phyloP scores from a whole-genome alignment of 257 asterid genomes.

The Fraxinus americana region DNA sequence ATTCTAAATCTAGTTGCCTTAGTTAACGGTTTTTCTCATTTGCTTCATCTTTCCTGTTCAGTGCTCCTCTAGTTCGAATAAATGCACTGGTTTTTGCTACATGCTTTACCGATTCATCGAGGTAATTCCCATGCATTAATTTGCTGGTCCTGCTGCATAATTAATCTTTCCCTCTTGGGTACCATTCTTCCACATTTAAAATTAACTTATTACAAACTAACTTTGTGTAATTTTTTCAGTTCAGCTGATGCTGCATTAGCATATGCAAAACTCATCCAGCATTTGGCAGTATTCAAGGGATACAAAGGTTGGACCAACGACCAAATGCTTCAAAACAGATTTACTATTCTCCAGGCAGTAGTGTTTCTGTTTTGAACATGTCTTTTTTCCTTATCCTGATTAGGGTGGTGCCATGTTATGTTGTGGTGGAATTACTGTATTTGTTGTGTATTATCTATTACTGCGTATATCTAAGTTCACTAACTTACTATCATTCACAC shows the following conservation, averaged over 20 bases:
- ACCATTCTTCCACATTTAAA: slow-evolving; percentile 13
- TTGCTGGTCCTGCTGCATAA: slow-evolving; percentile 20
- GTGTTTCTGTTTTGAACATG: slow-evolving; percentile 4
- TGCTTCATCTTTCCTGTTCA: slow-evolving; percentile 45
- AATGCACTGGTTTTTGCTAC: slow-evolving; percentile 82
- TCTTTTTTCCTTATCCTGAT: slow-evolving; percentile 10
- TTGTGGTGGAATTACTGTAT: slow-evolving; percentile 13
- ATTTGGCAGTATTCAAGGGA: slow-evolving; percentile 82
- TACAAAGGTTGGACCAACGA: slow-evolving; percentile 63
- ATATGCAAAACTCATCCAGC: slow-evolving; percentile 88
- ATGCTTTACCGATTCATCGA: slow-evolving; percentile 78
- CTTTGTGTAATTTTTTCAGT: slow-evolving; percentile 46
- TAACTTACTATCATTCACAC: neutral
- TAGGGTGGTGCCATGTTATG: slow-evolving; percentile 2
- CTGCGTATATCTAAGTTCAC: slow-evolving; percentile 5
- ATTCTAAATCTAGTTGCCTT: neutral
- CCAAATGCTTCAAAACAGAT: slow-evolving; percentile 13
- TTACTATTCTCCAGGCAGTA: slow-evolving; percentile 8
- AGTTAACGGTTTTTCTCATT: slow-evolving; percentile 23
- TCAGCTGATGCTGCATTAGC: slow-evolving; percentile 79
- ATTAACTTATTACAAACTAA: neutral
- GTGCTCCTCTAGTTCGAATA: slow-evolving; percentile 82
- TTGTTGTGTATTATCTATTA: slow-evolving; percentile 8
- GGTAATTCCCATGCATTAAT: slow-evolving; percentile 47
- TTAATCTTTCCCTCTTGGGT: slow-evolving; percentile 9